phyloP scores from a whole-genome alignment of 2,329 filamentous ascomycete genomes.

The Claviceps capensis region DNA sequence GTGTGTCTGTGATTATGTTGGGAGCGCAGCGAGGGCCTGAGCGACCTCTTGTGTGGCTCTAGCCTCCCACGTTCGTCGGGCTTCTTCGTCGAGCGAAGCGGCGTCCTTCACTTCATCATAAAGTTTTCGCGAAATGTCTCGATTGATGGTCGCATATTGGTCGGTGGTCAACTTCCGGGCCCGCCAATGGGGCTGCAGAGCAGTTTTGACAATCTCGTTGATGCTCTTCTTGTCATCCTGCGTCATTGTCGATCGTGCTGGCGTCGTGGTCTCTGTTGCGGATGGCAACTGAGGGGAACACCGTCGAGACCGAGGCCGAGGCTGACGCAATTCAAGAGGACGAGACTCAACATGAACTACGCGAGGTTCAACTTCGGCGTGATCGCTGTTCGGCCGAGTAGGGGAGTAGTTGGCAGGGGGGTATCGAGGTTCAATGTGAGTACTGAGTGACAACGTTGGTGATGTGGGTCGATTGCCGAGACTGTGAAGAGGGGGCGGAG shows the following conservation, averaged over 20 bases:
- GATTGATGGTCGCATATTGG: constrained; percentile 86
- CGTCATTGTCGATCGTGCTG: constrained; percentile 50
- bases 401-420: constrained; percentile 65
- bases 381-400: constrained; percentile 30
- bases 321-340: constrained; percentile 36
- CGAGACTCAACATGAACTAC: constrained; percentile 12
- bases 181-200: constrained; percentile 71
- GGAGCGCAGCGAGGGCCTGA: constrained; percentile 50
- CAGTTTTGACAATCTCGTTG: constrained; percentile 73
- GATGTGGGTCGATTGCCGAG: constrained; percentile 44
- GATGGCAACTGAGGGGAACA: constrained; percentile 27
- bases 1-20: constrained; percentile 24
- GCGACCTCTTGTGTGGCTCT: constrained; percentile 68
- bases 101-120: constrained; percentile 55
- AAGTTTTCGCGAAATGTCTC: constrained; percentile 73
- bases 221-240: constrained; percentile 78
- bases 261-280: constrained; percentile 52
- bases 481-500: constrained; percentile 52
- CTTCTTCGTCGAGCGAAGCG: constrained; percentile 47
- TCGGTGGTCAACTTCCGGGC: constrained; percentile 70
- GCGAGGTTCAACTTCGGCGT: constrained; percentile 31
- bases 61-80: constrained; percentile 58
- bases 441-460: constrained; percentile 52
- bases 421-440: constrained; percentile 58
- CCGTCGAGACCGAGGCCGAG: constrained; percentile 26